Evolutionary conservation across 139 green algal species (phyloP), one percentile per base, ranked within the genome.

Genomic region (Volvox reticuliferus): DNA sequence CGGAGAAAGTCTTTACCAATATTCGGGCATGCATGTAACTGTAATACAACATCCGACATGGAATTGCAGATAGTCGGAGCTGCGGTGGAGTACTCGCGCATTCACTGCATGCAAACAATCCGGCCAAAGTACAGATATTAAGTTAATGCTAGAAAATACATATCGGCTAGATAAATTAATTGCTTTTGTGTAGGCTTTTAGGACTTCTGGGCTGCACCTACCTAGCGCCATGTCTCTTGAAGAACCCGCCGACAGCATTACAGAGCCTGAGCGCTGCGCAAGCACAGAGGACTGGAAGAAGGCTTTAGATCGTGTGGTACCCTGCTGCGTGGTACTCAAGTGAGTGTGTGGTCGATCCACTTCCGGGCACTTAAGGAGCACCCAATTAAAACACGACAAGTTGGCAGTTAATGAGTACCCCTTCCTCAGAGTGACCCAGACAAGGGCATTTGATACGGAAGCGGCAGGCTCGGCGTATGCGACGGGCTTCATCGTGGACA

Each of bases 401-500:
- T 55, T 35, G 33, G 79, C 12, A 37, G n/a, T 28, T 73, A 73
- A 28, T 12, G 9, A 73, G 12, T 73, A 30, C 65, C 65, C 65
- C 65, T 30, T 28, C 21, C 65, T 61, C 93, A 97, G 95, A 83
- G 92, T 97, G 2, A 98, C 96, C 0, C 95, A 97, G 62, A 96
- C 94, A 0, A 92, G 97, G 12, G 92, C 95, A 0, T 97, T 98
- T 83, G 97, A 99, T 92, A 99, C 97, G 13, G 97, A 99, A 82
- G 28, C 93, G 37, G 96, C 97, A 1, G 92, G 92, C 1, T 96
- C 93, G 26, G 93, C 84, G 67, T 97, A 97, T 79, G 97, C 96
- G 28, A 98, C 97, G 0, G 97, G 97, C 62, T 99, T 99, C 90
- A 93, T 99, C 18, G 97, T 99, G 20, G 97, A 99, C 91, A 95